Evolutionary conservation across 371 early-diverging fungal genomes (phyloP), one percentile per base, ranked within the genome.

Genomic region (Umbelopsis sp.): DNA sequence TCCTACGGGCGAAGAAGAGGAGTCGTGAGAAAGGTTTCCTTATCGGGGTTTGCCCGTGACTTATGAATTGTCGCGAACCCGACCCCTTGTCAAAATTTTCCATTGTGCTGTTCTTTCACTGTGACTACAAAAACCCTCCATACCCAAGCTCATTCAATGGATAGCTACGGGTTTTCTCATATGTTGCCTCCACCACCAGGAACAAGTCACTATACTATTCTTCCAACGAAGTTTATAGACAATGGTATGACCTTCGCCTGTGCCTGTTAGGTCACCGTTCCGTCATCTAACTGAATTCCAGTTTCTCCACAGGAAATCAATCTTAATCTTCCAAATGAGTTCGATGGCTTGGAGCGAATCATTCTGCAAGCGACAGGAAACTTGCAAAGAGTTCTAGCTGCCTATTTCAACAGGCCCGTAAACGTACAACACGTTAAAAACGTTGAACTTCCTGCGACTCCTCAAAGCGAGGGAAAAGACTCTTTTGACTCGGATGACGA

Each of bases 351-450:
- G 29, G 80, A 83, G 57, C 75, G 83, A 0, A 83, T 83, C 73
- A 48, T 83, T 4, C 57, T 83, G 22, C 83, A 83, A 53, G 70
- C 83, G 10, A 72, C 70, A 12, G 83, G 83, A 18, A 83, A 83
- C 24, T 63, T 83, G 4, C 83, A 83, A 37, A 64, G 83, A 5
- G 51, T 83, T 8, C 32, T 83, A 35, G 80, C 83, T 6, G 80
- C 83, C 2, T 83, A 80, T 20, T 83, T 74, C 63, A 83, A 83
- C 70, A 74, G 72, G 1, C 81, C 83, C 5, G 80, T 80, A 44
- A 78, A 74, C 35, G 78, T 80, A 8, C 70, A 77, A 24, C 78
- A 80, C 22, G 53, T 83, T 3, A 75, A 74, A 41, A 83, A 83
- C 18, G 57, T 73, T 10, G 53, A 52, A 0, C 57, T 79, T 4